Percentiles rank a stretch among this genome's conserved stretches.
phyloP scores from a whole-genome alignment of 495 filamentous ascomycete genomes.

The Arthonia radiata region DNA sequence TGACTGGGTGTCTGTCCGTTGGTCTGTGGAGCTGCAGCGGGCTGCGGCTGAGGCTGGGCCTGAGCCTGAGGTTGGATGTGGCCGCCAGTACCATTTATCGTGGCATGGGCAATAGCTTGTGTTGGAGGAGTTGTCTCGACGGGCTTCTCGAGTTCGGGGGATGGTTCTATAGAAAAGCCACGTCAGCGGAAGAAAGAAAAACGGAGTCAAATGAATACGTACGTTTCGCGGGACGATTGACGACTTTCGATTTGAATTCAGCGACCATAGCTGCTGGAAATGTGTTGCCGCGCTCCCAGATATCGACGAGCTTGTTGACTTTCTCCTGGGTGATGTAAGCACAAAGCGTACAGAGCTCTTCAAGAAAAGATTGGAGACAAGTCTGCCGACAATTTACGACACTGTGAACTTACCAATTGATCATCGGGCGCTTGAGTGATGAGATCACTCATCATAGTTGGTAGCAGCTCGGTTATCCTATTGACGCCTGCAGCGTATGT shows the following conservation, averaged over 20 bases:
- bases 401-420: constrained; percentile 77
- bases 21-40: too few species aligned
- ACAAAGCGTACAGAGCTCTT: neutral
- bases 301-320: constrained; percentile 85
- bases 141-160: too few species aligned
- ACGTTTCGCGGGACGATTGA: constrained; percentile 32
- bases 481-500: constrained; percentile 84
- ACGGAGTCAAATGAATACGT: too few species aligned
- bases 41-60: too few species aligned
- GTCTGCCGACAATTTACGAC: constrained; percentile 5
- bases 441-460: constrained; percentile 87
- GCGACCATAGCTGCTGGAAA: constrained; percentile 65
- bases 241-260: constrained; percentile 67
- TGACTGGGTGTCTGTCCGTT: too few species aligned
- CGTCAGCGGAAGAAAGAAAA: too few species aligned
- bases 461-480: constrained; percentile 86
- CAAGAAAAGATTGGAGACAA: neutral
- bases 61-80: too few species aligned
- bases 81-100: too few species aligned
- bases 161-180: too few species aligned
- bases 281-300: constrained; percentile 88
- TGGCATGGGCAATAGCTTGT: too few species aligned
- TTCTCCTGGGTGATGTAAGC: constrained; percentile 45
- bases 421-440: constrained; percentile 68
- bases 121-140: too few species aligned